Base-by-base conservation (phyloP, 169 alveolate species). In the Sarcocystis neurona region DNA sequence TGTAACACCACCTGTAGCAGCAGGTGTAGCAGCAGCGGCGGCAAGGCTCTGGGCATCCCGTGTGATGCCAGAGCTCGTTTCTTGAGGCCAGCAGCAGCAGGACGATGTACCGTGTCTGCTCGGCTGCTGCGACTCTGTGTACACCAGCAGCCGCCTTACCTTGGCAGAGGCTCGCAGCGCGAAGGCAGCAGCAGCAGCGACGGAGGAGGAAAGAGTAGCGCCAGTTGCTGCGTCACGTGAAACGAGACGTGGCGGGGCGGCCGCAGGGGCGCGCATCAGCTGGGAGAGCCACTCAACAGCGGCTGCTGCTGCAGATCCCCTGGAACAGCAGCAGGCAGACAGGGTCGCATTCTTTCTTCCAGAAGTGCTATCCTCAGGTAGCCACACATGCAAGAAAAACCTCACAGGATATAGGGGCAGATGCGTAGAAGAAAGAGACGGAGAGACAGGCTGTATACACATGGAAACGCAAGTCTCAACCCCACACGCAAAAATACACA, bases 131-230 rank as follows among this genome's bases (percentile, higher is more conserved):
- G n/a, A n/a, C n/a, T n/a, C n/a, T n/a, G n/a, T n/a, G n/a, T n/a
- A n/a, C n/a, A n/a, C n/a, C n/a, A n/a, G n/a, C n/a, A n/a, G n/a
- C n/a, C n/a, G 34, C 27, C 53, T 2, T 37, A 72, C 82, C 82
- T 27, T 39, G 39, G 82, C 82, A 23, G 82, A 37, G 34, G 82
- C 47, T 0, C 82, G 82, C 5, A 72, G 47, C 23, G 82, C 82
- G 56, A 72, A 32, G 15, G 41, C 53, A 43, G 58, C 23, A 1
- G 82, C 53, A 32, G 82, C 32, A 32, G 48, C 82, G 27, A 72
- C 56, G 2, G 82, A 72, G 41, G 82, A 72, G 27, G 82, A 72
- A 18, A 72, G 75, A 15, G 8, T 63, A 20, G 8, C 41, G 39
- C 75, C 75, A 0, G 75, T 2, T 37, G 39, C 43, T 63, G 75